Evolutionary conservation across 2,329 filamentous ascomycete genomes (phyloP).

Genomic region (Trichoderma sp.): DNA sequence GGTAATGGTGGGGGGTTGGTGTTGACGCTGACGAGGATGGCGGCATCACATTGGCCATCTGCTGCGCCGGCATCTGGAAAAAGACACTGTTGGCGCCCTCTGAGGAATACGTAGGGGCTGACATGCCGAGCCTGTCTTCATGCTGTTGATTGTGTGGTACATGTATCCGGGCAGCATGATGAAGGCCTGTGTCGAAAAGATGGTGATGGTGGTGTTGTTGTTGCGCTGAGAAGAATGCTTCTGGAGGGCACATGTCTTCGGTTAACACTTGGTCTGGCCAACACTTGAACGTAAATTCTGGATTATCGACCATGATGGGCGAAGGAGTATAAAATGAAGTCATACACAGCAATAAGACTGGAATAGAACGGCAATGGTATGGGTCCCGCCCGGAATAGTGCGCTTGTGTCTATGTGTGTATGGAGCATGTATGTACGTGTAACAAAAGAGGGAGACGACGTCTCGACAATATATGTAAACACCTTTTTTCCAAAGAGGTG

Average conservation of each 20-base stretch:
- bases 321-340: not conserved
- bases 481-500: not conserved
- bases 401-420: not conserved
- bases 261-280: not conserved
- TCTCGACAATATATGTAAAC: not conserved
- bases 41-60: not conserved
- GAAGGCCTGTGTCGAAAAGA: not conserved
- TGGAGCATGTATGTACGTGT: not conserved
- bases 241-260: not conserved
- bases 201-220: slow-evolving; percentile 1
- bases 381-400: not conserved
- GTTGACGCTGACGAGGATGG: not conserved
- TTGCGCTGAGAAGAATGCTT: slow-evolving; percentile 11
- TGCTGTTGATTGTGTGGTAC: not conserved
- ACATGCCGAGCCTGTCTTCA: not conserved
- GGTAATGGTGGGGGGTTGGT: not conserved
- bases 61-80: slow-evolving; percentile 17
- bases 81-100: not conserved
- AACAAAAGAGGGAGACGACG: not conserved
- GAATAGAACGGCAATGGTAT: not conserved
- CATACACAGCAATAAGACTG: not conserved
- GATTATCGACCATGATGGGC: not conserved
- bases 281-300: not conserved
- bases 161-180: not conserved
- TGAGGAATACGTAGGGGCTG: not conserved